A percentile compares a stretch with the other conserved stretches of the same genome.
Conservation (phyloP, 352 stramenopile genomes). For the Globisporangium mamillatum region DNA sequence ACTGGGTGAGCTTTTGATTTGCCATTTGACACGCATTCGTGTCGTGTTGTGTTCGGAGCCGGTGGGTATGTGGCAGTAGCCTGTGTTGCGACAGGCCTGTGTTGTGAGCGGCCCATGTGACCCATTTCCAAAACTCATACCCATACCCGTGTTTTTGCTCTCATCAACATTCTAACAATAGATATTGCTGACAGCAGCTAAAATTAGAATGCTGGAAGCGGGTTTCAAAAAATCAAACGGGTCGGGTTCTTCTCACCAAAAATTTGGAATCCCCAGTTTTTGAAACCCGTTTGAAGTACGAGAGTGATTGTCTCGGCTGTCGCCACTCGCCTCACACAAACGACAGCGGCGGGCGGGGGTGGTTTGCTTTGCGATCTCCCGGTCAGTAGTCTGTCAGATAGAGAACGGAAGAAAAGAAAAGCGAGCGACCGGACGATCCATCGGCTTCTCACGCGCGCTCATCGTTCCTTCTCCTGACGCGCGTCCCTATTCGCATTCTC, state of each 20-base stretch:
- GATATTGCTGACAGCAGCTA: not conserved
- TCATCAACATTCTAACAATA: not conserved
- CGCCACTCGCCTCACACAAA: not conserved
- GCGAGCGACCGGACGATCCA: conserved; percentile 10
- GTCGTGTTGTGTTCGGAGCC: not conserved
- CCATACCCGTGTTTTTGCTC: not conserved
- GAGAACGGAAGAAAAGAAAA: conserved; percentile 3
- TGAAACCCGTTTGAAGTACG: conserved; percentile 2
- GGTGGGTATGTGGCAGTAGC: not conserved
- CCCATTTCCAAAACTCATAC: not conserved
- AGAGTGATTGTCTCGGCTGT: conserved; percentile 9
- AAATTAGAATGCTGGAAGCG: not conserved
- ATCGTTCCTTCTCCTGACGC: not conserved
- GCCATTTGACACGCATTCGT: not conserved
- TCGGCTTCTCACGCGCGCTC: not conserved
- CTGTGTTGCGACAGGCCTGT: not conserved
- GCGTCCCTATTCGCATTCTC: conserved; percentile 10
- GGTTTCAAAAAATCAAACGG: not conserved
- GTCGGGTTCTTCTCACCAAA: not conserved
- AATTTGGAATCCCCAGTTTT: not conserved
- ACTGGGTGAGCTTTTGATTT: no score
- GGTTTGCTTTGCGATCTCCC: conserved; percentile 2
- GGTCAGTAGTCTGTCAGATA: not conserved
- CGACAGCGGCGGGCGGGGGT: not conserved
- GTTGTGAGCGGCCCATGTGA: no score